phyloP scores from a whole-genome alignment of 2,329 filamentous ascomycete species.

The Escovopsis sp. region DNA sequence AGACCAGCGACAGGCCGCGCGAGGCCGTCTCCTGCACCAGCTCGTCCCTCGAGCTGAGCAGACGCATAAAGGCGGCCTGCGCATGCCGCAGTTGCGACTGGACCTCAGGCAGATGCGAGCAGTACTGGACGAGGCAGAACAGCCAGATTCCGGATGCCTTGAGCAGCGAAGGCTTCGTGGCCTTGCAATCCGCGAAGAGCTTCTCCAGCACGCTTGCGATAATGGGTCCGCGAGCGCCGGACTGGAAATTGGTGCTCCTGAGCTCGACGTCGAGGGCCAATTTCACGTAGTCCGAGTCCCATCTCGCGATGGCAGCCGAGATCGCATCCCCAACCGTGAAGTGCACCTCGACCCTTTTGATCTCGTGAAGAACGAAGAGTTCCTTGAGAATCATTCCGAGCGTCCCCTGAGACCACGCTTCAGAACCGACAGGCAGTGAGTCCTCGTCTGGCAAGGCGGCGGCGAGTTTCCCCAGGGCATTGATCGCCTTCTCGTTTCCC shows the following conservation, averaged over 20 bases:
- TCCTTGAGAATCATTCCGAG: slow-evolving; percentile 46
- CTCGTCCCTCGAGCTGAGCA: slow-evolving; percentile 79
- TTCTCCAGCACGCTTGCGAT: slow-evolving; percentile 49
- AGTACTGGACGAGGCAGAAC: slow-evolving; percentile 79
- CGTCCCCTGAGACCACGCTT: slow-evolving; percentile 20
- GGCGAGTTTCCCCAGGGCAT: slow-evolving; percentile 63
- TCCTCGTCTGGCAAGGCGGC: slow-evolving; percentile 23
- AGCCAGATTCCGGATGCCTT: slow-evolving; percentile 95
- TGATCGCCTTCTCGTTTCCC: slow-evolving; percentile 67
- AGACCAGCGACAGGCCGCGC: slow-evolving; percentile 77
- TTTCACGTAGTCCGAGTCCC: slow-evolving; percentile 67
- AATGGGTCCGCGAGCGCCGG: slow-evolving; percentile 24
- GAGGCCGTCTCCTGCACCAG: slow-evolving; percentile 93
- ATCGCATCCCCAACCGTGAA: slow-evolving; percentile 85
- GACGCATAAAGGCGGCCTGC: slow-evolving; percentile 74
- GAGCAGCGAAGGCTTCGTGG: slow-evolving; percentile 74
- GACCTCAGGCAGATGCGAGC: slow-evolving; percentile 61
- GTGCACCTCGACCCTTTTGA: slow-evolving; percentile 73
- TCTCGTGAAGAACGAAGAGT: slow-evolving; percentile 65
- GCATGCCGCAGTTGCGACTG: slow-evolving; percentile 61
- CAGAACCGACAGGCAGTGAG: slow-evolving; percentile 2
- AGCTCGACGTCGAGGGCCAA: slow-evolving; percentile 62
- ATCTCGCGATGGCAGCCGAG: slow-evolving; percentile 60
- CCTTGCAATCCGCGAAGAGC: slow-evolving; percentile 61
- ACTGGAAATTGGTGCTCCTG: slow-evolving; percentile 17